Conservation (phyloP, 495 filamentous ascomycete genomes). For the Endocarpon pusillum region DNA sequence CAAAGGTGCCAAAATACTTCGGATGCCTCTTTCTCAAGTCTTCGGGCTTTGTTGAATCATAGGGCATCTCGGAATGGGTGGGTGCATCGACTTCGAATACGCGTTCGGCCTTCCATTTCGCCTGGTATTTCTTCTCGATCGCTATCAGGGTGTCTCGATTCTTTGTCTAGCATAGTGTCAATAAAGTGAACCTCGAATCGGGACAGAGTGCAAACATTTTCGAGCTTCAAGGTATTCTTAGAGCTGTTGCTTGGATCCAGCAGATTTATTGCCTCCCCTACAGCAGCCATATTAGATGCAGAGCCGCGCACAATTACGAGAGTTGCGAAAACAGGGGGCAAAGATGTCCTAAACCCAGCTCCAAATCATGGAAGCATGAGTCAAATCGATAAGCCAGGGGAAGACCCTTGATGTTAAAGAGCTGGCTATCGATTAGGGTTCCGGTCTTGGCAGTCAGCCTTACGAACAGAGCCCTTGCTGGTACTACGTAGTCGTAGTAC, state of each 20-base stretch:
- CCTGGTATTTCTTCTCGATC: conserved; percentile 85
- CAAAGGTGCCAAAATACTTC: conserved; percentile 88
- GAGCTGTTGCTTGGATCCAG: conserved; percentile 43
- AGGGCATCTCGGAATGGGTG: conserved; percentile 52
- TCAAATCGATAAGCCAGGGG: too few relatives aligned
- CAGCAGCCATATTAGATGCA: conserved; percentile 42
- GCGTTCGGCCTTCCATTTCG: conserved; percentile 58
- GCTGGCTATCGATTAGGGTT: too few relatives aligned
- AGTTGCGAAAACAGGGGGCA: too few relatives aligned
- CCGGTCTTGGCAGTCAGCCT: too few relatives aligned
- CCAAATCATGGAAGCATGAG: too few relatives aligned
- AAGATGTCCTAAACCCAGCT: too few relatives aligned
- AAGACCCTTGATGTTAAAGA: too few relatives aligned
- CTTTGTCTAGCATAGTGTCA: conserved; percentile 46
- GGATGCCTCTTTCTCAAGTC: conserved; percentile 66
- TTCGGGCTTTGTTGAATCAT: conserved; percentile 45
- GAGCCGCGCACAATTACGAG: too few relatives aligned
- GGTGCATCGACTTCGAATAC: conserved; percentile 81
- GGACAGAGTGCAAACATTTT: conserved; percentile 37
- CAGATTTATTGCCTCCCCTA: conserved; percentile 35
- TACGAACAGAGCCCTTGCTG: too few relatives aligned
- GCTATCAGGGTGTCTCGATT: conserved; percentile 79
- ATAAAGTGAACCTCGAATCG: conserved; percentile 14
- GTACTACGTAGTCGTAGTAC: too few relatives aligned
- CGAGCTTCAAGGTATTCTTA: conserved; percentile 55